A percentile compares a stretch with the other conserved stretches of the same genome.
Conservation (phyloP, 202 grass and related monocot species). For the Alloteropsis angusta region DNA sequence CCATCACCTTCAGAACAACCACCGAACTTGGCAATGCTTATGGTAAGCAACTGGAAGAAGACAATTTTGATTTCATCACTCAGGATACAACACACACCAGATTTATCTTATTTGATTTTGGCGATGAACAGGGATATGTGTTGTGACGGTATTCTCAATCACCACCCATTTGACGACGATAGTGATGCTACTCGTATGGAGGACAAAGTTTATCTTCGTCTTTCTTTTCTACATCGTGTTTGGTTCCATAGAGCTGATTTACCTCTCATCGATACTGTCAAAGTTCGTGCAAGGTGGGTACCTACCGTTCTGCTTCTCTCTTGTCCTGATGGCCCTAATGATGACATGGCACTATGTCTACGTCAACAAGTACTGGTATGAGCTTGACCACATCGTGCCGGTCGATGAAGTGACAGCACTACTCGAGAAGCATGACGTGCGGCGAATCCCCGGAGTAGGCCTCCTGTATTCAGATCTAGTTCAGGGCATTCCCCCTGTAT, state of each 20-base stretch:
- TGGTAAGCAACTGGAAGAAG: conserved; percentile 27
- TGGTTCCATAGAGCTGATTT: conserved; percentile 42
- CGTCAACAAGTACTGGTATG: conserved; percentile 50
- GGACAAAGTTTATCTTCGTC: conserved; percentile 41
- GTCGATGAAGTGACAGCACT: conserved; percentile 26
- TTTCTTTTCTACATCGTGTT: conserved; percentile 48
- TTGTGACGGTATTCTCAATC: conserved; percentile 52
- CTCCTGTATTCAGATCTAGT: conserved; percentile 64
- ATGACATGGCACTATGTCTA: conserved; percentile 66
- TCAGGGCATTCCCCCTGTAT: conserved; percentile 63
- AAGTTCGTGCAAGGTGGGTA: conserved; percentile 59
- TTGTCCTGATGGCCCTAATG: conserved; percentile 60
- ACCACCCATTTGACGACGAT: conserved; percentile 60
- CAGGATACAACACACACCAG: neutral
- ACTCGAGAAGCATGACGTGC: conserved; percentile 11
- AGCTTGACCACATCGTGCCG: conserved; percentile 48
- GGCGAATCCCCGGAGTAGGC: conserved; percentile 48
- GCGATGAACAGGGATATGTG: conserved; percentile 35
- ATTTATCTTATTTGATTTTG: neutral
- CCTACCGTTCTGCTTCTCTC: conserved; percentile 43
- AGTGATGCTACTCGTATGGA: conserved; percentile 77
- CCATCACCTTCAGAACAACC: conserved; percentile 50
- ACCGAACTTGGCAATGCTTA: conserved; percentile 68
- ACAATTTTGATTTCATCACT: neutral
- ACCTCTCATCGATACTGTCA: conserved; percentile 63